phyloP scores from a whole-genome alignment of 768 basidiomycete species.

The Punctularia strigosozonata region DNA sequence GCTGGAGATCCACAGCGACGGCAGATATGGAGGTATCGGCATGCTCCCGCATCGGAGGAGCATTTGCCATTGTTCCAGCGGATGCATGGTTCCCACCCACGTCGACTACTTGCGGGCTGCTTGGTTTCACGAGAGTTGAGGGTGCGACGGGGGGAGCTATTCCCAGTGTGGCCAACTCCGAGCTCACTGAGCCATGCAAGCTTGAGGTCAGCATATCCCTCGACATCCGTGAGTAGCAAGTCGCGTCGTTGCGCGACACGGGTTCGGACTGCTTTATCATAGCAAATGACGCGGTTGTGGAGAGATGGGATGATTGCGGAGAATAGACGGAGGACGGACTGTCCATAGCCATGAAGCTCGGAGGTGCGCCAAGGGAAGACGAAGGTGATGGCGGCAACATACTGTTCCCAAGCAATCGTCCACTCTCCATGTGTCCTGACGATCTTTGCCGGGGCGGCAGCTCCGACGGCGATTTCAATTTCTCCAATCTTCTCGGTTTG shows the following conservation, averaged over 20 bases:
- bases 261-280: slow-evolving; percentile 19
- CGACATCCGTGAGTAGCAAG: slow-evolving; percentile 13
- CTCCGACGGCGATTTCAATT: slow-evolving; percentile 7
- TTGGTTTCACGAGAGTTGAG: background rate
- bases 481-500: slow-evolving; percentile 8
- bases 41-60: slow-evolving; percentile 2
- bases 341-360: slow-evolving; percentile 17
- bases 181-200: slow-evolving; percentile 1
- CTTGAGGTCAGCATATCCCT: slow-evolving; percentile 6
- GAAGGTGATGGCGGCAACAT: slow-evolving; percentile 10
- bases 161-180: background rate
- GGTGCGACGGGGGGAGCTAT: background rate
- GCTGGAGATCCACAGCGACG: slow-evolving; percentile 1
- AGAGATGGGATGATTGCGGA: background rate
- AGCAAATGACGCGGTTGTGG: slow-evolving; percentile 16
- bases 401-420: slow-evolving; percentile 12
- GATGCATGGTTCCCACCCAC: slow-evolving; percentile 10
- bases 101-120: too few relatives aligned
- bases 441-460: slow-evolving; percentile 5
- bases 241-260: slow-evolving; percentile 9
- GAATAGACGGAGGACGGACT: slow-evolving; percentile 16
- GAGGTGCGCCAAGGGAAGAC: slow-evolving; percentile 15
- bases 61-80: slow-evolving; percentile 13
- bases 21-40: slow-evolving; percentile 16
- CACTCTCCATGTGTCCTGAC: slow-evolving; percentile 14